Evolutionary conservation across 148 eudicot species (phyloP), one percentile per base, ranked within the genome.

Genomic region (Chenopodium berlandieri): DNA sequence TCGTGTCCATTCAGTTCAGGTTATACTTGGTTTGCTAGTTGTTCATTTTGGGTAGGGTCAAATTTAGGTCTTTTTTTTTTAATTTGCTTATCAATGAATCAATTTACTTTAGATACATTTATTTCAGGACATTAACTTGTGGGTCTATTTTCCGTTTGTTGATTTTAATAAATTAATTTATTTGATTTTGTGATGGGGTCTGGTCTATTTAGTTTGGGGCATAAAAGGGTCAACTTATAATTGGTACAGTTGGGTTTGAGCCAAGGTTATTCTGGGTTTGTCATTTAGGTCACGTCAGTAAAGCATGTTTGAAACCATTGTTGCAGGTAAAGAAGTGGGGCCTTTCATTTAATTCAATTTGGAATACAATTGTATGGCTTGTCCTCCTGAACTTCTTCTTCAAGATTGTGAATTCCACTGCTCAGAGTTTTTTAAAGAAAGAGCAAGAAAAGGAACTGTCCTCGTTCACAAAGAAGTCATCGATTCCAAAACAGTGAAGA

Each of bases 311-410:
- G 65, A 74, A n/a, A 9, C 27, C 40, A 6, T 60, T 74, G 58
- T 75, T 46, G 73, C 89, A 94, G 98, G 91, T 75, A 73, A 83
- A 82, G 37, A 84, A 88, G 63, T 91, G 96, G 96, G 89, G 92
- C 23, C 86, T 94, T 40, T 94, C 98, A 20, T 84, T 90, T 32
- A 89, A 89, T 66, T 80, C 92, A 75, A 83, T 92, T 62, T 94
- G 96, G 98, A 94, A 94, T 65, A 87, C 90, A 0, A 89, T 91
- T 14, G 92, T 94, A n/a, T 92, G 93, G 96, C 80, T 92, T 69
- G 89, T 94, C 87, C 89, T 94, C 47, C 19, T 94, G 84, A 88
- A 90, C 82, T 94, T 94, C 83, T 85, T 87, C 77, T 79, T 89
- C 77, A 87, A 91, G 89, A 94, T 94, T 37, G 89, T 94, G 84